Evolutionary conservation across 2,329 filamentous ascomycete genomes (phyloP), one percentile per base, ranked within the genome.

Genomic region (Cordyceps farinosa): DNA sequence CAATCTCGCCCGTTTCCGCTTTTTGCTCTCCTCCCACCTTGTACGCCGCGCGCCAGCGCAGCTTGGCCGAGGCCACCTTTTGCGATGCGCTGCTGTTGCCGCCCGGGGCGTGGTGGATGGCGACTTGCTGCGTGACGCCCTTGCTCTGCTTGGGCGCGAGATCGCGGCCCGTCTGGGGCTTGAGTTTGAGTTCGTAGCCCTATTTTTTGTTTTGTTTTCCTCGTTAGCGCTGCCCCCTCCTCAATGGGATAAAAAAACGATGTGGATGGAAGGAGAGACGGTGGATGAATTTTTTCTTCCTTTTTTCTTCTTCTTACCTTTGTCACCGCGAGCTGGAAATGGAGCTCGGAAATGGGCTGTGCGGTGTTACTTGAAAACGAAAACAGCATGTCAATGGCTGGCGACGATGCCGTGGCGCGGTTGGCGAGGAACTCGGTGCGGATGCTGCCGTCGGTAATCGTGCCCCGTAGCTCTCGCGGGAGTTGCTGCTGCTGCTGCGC

Each of bases 241-340:
- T 22, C 22, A 22, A 22, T 22, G 22, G 22, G 22, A 22, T 22
- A 22, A 22, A 22, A 22, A 22, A 22, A 22, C 22, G 22, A 22
- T 22, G 22, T 22, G 22, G 22, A 22, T 22, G 22, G 22, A 22
- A 22, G 22, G 22, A 22, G 22, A 22, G 22, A 22, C 22, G 22
- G 22, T 22, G 22, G 22, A 22, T 22, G 22, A 22, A 22, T 22
- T 32, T 36, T 4, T 29, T 17, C 11, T 29, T 15, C n/a, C 38
- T 29, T 30, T 34, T 9, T 30, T 48, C n/a, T 34, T 57, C 32
- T 47, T 9, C 4, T 17, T 42, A 96, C 93, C 85, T 94, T 98
- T 65, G 94, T 95, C 36, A 97, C 94, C 3, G 95, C 95, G 45
- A 96, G 83, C 75, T 97, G 91, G 71, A 97, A 96, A 64, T 94